Evolutionary conservation across 805 yeast species (phyloP), one percentile per base, ranked within the genome.

Genomic region (Nakazawaea pomicola): DNA sequence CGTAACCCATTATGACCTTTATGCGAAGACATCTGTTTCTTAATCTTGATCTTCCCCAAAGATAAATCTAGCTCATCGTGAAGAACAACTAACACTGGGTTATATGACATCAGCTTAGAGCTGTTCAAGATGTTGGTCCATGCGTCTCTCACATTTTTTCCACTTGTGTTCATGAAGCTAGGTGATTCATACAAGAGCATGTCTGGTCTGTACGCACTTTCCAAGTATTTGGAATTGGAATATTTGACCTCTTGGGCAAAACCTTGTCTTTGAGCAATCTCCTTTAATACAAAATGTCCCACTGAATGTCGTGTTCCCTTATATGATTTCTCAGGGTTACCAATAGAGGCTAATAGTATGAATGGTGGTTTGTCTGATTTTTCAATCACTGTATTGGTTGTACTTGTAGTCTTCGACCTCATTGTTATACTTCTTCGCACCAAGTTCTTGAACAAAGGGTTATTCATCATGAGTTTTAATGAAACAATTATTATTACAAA

Each of bases 1-100:
- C 72, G 71, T 20, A 90, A 65, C 0, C 96, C 97, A 54, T 87
- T 88, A 53, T 90, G 98, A 0, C 96, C 96, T 33, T 93, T 66
- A 12, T 79, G 69, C 32, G 86, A 74, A 0, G 82, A 67, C 1
- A 76, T 73, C 11, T 78, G 80, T 14, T 62, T 65, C 35, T 91
- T 67, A 1, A 83, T 56, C 51, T 83, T 83, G 16, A 79, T 64
- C 40, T 76, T 73, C 0, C 97, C 96, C 3, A 80, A 49, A 0
- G 72, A 74, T 11, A 80, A 55, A 45, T 78, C 81, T 33, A 89
- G 56, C 49, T 90, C 97, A 56, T 90, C 97, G 55, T 86, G 95
- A 1, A 89, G 52, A 0, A 88, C 72, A 1, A 88, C 67, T 44
- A 79, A 62, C 7, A 54, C 60, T 2, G 73, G 66, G 37, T 67